phyloP scores from a whole-genome alignment of 352 stramenopile genomes.

The Thalassiosira mediterranea region DNA sequence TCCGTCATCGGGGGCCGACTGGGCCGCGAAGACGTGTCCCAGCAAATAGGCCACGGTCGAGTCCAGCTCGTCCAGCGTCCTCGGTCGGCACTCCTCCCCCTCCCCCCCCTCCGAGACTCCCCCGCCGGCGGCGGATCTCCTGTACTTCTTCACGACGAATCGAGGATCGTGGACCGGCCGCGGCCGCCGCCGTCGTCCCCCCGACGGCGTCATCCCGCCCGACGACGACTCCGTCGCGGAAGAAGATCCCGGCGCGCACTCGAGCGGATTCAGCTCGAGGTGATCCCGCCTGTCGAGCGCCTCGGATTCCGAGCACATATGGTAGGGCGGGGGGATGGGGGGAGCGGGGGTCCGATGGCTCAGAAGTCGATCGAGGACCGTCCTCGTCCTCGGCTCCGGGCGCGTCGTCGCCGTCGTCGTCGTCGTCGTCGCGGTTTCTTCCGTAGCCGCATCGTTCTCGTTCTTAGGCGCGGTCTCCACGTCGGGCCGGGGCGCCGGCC shows the following conservation, averaged over 20 bases:
- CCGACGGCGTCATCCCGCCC: neutral
- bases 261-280: constrained; percentile 50
- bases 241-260: constrained; percentile 18
- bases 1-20: neutral
- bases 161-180: neutral
- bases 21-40: neutral
- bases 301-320: constrained; percentile 49
- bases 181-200: neutral
- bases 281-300: constrained; percentile 44
- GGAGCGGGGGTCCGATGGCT: neutral
- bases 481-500: neutral
- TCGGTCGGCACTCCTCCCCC: neutral
- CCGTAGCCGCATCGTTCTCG: neutral
- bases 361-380: neutral
- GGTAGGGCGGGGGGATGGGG: constrained; percentile 10
- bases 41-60: constrained; percentile 15
- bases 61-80: constrained; percentile 5
- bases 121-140: neutral
- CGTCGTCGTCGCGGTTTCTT: neutral
- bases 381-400: too few species aligned
- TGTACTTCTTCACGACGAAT: neutral
- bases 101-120: neutral
- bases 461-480: neutral
- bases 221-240: neutral
- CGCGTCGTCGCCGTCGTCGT: too few species aligned